These are phyloP conservation scores for Annulohypoxylon bovei DNA, from an alignment of 495 filamentous ascomycete genomes.

Conservation along the genomic window DNA sequence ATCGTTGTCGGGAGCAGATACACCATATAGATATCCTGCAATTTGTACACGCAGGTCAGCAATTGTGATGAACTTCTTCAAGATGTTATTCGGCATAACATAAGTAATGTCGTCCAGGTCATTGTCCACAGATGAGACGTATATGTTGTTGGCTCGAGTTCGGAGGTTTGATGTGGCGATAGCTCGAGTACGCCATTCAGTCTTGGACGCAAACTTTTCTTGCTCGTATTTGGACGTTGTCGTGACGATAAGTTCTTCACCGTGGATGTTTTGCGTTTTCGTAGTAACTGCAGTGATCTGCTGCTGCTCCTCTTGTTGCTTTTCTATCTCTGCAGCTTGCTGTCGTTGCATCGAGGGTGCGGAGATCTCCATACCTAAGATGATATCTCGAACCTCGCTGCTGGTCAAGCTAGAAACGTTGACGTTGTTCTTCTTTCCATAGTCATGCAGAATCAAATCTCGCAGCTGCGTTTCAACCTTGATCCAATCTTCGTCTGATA, in stretches of 20 bases:
- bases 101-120: constrained; percentile 86
- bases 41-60: constrained; percentile 97
- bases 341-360: constrained; percentile 98
- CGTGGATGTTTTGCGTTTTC: constrained; percentile 97
- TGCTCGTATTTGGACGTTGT: constrained; percentile 98
- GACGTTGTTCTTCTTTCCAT: constrained; percentile 99
- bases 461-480: constrained; percentile 97
- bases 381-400: constrained; percentile 97
- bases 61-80: constrained; percentile 98
- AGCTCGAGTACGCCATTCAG: constrained; percentile 96
- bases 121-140: constrained; percentile 94
- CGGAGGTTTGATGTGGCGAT: constrained; percentile 97
- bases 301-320: constrained; percentile 95
- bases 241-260: constrained; percentile 98
- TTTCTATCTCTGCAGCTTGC: constrained; percentile 98
- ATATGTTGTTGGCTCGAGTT: constrained; percentile 96
- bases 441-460: constrained; percentile 97
- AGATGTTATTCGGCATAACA: constrained; percentile 98
- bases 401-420: constrained; percentile 96
- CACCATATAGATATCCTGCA: constrained; percentile 93
- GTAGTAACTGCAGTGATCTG: constrained; percentile 98
- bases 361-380: constrained; percentile 99
- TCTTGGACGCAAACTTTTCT: constrained; percentile 97
- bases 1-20: constrained; percentile 91
- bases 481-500: constrained; percentile 98